Conservation (phyloP, 2,329 filamentous ascomycete genomes). For the Aspergillus sp. region DNA sequence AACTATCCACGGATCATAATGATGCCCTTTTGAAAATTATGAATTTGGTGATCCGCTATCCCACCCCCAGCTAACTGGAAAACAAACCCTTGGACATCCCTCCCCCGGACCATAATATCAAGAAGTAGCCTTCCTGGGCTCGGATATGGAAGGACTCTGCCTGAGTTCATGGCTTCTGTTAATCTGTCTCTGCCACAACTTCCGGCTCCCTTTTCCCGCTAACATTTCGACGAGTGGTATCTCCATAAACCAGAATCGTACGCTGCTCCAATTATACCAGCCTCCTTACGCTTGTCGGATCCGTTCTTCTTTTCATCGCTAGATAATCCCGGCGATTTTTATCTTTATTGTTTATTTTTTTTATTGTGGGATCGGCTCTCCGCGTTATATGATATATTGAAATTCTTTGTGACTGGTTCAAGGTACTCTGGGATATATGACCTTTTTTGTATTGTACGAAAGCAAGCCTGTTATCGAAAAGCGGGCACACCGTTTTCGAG, state of each 20-base stretch:
- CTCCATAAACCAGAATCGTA: background rate
- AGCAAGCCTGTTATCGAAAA: background rate
- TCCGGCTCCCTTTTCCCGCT: background rate
- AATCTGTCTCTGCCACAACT: background rate
- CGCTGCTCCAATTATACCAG: background rate
- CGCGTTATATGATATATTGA: background rate
- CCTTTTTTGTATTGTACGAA: slow-evolving; percentile 9
- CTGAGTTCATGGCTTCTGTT: slow-evolving; percentile 3
- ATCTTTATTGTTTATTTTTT: background rate
- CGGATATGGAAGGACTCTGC: slow-evolving; percentile 4
- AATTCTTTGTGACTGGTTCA: background rate
- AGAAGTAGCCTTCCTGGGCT: background rate
- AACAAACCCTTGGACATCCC: background rate
- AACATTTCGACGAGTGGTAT: background rate
- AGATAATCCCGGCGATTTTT: background rate
- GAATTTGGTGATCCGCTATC: slow-evolving; percentile 11
- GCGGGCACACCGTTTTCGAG: background rate
- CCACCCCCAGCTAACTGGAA: slow-evolving; percentile 3
- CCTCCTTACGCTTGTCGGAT: background rate
- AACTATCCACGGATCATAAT: slow-evolving; percentile 7
- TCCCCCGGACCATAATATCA: background rate
- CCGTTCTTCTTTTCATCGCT: background rate
- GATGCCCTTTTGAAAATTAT: background rate
- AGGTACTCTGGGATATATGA: background rate
- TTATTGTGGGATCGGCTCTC: background rate